Conservation (phyloP, 768 basidiomycete species). For the Amanita phalloides region DNA sequence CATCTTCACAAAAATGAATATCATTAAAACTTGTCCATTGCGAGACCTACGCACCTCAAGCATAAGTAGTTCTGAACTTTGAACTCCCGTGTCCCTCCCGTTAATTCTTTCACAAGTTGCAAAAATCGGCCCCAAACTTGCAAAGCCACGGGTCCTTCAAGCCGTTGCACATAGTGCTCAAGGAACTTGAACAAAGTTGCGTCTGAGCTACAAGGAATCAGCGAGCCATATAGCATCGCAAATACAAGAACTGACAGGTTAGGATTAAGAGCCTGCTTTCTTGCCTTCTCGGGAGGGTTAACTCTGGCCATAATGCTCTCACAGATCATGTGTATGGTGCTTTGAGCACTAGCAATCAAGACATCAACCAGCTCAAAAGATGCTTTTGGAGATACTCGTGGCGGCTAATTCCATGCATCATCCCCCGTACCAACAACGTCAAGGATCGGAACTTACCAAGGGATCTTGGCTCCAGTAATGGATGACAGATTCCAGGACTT, state of each 20-base stretch:
- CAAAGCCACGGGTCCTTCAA: constrained; percentile 86
- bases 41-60: constrained; percentile 41
- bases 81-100: constrained; percentile 54
- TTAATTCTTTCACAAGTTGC: constrained; percentile 69
- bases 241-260: constrained; percentile 43
- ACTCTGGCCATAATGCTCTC: constrained; percentile 66
- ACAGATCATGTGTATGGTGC: constrained; percentile 80
- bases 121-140: constrained; percentile 86
- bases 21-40: neutral
- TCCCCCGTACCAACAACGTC: neutral
- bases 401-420: constrained; percentile 11
- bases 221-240: neutral
- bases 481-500: constrained; percentile 77
- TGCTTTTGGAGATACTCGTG: constrained; percentile 30
- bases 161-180: constrained; percentile 69
- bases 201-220: constrained; percentile 44
- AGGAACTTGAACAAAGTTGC: constrained; percentile 72
- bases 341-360: constrained; percentile 77
- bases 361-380: constrained; percentile 79
- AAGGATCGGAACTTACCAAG: constrained; percentile 24
- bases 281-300: constrained; percentile 43
- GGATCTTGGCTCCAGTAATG: constrained; percentile 69
- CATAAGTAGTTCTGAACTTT: constrained; percentile 62
- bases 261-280: constrained; percentile 50
- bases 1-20: constrained; percentile 34